A percentile compares a stretch with the other conserved stretches of the same genome.
phyloP scores from a whole-genome alignment of 2,329 filamentous ascomycete species.

The Fusarium compactum region DNA sequence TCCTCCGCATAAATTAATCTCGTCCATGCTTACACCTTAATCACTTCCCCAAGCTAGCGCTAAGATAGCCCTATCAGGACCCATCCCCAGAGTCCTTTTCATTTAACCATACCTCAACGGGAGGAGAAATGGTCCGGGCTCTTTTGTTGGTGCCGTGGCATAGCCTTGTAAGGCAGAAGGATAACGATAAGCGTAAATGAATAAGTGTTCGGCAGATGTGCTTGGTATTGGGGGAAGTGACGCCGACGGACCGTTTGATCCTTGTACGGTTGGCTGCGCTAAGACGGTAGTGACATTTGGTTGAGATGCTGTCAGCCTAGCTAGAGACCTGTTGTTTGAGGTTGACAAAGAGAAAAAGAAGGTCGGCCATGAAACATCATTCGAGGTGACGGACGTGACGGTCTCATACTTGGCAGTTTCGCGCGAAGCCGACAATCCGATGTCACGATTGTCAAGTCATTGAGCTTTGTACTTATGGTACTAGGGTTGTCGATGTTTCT shows the following conservation, averaged over 20 bases:
- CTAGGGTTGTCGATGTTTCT: too few species aligned
- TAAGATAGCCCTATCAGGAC: neutral
- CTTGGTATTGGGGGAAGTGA: too few species aligned
- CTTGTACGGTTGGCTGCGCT: too few species aligned
- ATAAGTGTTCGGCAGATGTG: neutral
- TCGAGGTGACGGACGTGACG: too few species aligned
- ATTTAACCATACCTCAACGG: neutral
- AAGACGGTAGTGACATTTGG: too few species aligned
- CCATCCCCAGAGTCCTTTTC: neutral
- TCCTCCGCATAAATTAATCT: neutral
- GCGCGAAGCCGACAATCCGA: rapidly evolving
- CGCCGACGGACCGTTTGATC: too few species aligned
- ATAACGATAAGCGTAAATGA: neutral
- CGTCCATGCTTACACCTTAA: neutral
- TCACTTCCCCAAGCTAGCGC: neutral
- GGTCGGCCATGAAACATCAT: rapidly evolving
- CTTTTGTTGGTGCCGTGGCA: neutral
- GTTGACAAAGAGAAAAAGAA: too few species aligned
- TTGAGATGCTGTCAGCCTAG: too few species aligned
- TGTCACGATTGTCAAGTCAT: too few species aligned
- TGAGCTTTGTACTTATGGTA: too few species aligned
- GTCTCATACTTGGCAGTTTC: too few species aligned
- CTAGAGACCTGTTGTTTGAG: too few species aligned
- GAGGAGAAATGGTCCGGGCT: neutral
- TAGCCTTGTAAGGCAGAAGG: neutral